These are phyloP conservation scores for Tuber calosporum DNA, from an alignment of 495 filamentous ascomycete genomes.

Conservation along the genomic window DNA sequence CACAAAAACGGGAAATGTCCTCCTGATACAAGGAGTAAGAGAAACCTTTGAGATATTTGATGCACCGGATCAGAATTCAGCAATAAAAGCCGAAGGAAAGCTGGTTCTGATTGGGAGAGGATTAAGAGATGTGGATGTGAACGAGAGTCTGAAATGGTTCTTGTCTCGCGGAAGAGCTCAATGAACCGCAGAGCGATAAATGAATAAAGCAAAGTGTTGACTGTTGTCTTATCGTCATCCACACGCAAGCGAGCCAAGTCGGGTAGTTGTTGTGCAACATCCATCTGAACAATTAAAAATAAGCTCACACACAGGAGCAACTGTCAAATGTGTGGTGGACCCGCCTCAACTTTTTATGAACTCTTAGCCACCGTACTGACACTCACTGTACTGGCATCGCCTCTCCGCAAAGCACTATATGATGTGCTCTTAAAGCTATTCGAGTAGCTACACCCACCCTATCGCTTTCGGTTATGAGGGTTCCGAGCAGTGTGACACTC, in stretches of 20 bases:
- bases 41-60: slow-evolving; percentile 91
- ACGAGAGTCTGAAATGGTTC: slow-evolving; percentile 38
- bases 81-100: slow-evolving; percentile 32
- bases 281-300: neutral
- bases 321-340: neutral
- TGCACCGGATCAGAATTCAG: slow-evolving; percentile 43
- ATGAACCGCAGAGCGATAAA: neutral
- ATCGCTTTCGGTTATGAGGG: neutral
- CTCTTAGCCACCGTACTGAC: neutral
- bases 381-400: neutral
- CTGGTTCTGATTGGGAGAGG: slow-evolving; percentile 40
- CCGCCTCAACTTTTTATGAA: neutral
- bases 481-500: neutral
- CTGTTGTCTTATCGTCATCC: neutral
- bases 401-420: neutral
- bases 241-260: neutral
- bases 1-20: slow-evolving; percentile 54
- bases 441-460: neutral
- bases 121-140: slow-evolving; percentile 27
- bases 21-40: slow-evolving; percentile 83
- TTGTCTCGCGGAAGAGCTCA: slow-evolving; percentile 20
- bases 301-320: neutral
- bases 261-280: neutral
- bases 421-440: neutral
- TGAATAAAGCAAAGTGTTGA: neutral